These are phyloP conservation scores for Cercospora beticola DNA, from an alignment of 2,329 filamentous ascomycete species.

Conservation along the genomic window DNA sequence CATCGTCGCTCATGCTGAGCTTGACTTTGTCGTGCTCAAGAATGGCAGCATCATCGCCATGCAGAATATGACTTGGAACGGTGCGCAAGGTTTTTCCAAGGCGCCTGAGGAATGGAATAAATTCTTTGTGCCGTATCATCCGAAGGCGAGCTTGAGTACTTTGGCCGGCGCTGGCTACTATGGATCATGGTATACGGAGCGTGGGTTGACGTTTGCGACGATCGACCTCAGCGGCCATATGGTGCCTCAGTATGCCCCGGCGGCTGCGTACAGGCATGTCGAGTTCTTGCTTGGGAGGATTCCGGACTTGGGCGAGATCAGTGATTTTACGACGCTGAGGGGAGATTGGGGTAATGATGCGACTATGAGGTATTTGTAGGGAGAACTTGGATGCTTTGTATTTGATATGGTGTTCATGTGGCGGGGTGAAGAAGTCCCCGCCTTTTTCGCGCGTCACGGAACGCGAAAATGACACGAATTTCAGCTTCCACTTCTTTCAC, in stretches of 20 bases:
- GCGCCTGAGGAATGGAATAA: conserved; percentile 55
- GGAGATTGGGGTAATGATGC: conserved; percentile 34
- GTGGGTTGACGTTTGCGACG: conserved; percentile 70
- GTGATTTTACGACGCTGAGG: conserved; percentile 39
- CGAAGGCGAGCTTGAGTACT: conserved; percentile 46
- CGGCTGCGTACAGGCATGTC: conserved; percentile 62
- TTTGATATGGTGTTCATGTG: neutral
- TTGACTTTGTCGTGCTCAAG: conserved; percentile 66
- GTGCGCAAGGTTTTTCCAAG: conserved; percentile 66
- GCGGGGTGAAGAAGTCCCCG: neutral
- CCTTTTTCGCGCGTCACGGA: neutral
- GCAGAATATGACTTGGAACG: conserved; percentile 81
- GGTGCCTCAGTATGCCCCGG: conserved; percentile 65
- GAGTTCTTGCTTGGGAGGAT: conserved; percentile 75
- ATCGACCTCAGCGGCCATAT: conserved; percentile 62
- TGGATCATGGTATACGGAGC: conserved; percentile 70
- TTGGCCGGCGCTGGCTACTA: conserved; percentile 64
- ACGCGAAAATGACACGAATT: conserved; percentile 6
- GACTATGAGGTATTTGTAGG: conserved; percentile 24
- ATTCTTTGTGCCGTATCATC: conserved; percentile 68
- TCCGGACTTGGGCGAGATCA: conserved; percentile 50
- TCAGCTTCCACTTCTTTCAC: neutral
- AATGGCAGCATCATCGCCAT: conserved; percentile 71
- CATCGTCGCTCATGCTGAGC: conserved; percentile 69
- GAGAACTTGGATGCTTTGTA: neutral